Conservation (phyloP, 1,284 basidiomycete species). For the Cutaneotrichosporon sp. region DNA sequence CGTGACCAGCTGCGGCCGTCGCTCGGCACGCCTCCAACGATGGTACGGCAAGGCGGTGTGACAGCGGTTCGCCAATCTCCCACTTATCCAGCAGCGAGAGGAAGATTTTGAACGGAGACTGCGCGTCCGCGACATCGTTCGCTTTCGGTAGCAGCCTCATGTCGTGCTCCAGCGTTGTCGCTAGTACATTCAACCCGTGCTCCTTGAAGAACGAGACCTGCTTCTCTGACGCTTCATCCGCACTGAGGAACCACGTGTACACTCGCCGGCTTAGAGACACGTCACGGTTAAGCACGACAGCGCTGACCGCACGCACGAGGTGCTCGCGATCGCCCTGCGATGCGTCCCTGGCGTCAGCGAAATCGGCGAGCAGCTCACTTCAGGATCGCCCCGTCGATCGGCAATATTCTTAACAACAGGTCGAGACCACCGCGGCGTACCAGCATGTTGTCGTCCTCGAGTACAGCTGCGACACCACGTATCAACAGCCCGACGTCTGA, state of each 20-base stretch:
- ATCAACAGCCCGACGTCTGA: slow-evolving; percentile 89
- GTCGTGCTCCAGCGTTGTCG: slow-evolving; percentile 69
- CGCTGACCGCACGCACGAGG: slow-evolving; percentile 72
- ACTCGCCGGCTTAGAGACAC: slow-evolving; percentile 88
- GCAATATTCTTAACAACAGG: slow-evolving; percentile 70
- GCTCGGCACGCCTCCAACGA: slow-evolving; percentile 49
- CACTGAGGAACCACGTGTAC: slow-evolving; percentile 87
- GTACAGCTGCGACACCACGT: slow-evolving; percentile 78
- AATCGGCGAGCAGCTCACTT: slow-evolving; percentile 50
- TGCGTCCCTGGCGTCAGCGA: slow-evolving; percentile 51
- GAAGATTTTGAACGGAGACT: slow-evolving; percentile 88
- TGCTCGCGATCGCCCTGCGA: slow-evolving; percentile 65
- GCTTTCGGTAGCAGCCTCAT: slow-evolving; percentile 63
- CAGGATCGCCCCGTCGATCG: slow-evolving; percentile 68
- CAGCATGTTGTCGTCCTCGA: slow-evolving; percentile 86
- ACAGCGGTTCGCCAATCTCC: slow-evolving; percentile 85
- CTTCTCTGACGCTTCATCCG: slow-evolving; percentile 69
- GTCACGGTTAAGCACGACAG: slow-evolving; percentile 86
- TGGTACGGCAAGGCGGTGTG: slow-evolving; percentile 74
- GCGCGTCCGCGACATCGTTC: slow-evolving; percentile 69
- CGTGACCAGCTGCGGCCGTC: slow-evolving; percentile 10
- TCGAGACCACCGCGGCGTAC: slow-evolving; percentile 80
- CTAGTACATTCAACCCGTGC: slow-evolving; percentile 68
- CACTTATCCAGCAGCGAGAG: slow-evolving; percentile 93
- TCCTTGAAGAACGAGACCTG: slow-evolving; percentile 70